Percentiles rank a stretch among this genome's conserved stretches.
These are phyloP conservation scores for Nicotiana undulata DNA, from an alignment of 257 asterid species.

Conservation along the genomic window DNA sequence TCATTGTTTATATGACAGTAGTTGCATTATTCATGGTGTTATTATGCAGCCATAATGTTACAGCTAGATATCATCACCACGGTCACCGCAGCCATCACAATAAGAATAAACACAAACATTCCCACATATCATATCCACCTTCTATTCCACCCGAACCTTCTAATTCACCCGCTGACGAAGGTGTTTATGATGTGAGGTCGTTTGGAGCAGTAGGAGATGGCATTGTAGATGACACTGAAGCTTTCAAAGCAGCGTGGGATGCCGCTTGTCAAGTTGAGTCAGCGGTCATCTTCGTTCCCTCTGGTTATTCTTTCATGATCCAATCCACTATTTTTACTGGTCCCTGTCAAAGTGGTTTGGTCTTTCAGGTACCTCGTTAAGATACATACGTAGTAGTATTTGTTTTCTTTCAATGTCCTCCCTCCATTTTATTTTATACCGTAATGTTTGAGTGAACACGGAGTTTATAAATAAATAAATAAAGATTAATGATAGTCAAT, in stretches of 20 bases:
- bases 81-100: conserved; percentile 14
- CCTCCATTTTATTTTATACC: no score
- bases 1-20: background rate
- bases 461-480: background rate
- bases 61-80: conserved; percentile 36
- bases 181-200: conserved; percentile 33
- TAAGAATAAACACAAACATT: conserved; percentile 12
- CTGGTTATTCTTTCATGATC: conserved; percentile 36
- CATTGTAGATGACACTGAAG: conserved; percentile 36
- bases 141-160: conserved; percentile 26
- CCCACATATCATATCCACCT: conserved; percentile 34
- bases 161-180: conserved; percentile 14
- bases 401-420: background rate
- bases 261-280: conserved; percentile 37
- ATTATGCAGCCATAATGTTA: background rate
- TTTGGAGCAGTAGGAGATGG: conserved; percentile 54
- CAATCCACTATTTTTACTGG: conserved; percentile 58
- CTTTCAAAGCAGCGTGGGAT: conserved; percentile 52
- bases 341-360: conserved; percentile 39
- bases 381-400: background rate
- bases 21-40: background rate
- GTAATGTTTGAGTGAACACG: background rate
- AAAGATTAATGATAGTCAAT: background rate
- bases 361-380: conserved; percentile 33
- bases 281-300: conserved; percentile 34